Conservation (phyloP, 306 rosid species). For the Argentina anserina region DNA sequence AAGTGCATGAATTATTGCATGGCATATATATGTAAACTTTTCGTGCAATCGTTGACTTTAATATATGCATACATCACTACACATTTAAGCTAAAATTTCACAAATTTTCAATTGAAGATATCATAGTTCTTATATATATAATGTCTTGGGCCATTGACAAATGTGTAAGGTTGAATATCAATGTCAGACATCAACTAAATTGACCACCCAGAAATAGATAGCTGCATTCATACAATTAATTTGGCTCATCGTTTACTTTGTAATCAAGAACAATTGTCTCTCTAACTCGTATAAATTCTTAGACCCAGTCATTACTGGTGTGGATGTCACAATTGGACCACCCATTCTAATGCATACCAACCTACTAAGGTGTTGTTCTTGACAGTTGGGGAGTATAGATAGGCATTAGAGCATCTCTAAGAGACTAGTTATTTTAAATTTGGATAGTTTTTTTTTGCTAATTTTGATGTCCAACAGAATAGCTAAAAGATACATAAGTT, state of each 20-base stretch:
- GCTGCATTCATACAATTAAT: neutral
- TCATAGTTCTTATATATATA: neutral
- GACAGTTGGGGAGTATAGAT: neutral
- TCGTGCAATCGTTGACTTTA: neutral
- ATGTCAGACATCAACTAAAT: neutral
- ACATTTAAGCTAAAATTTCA: neutral
- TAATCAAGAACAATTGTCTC: neutral
- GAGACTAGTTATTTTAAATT: too few species aligned
- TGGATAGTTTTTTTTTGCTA: too few species aligned
- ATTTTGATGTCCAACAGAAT: too few species aligned
- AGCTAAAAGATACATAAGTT: too few species aligned
- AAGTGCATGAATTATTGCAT: neutral
- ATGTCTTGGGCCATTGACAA: neutral
- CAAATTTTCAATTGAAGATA: neutral
- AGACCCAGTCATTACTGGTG: neutral
- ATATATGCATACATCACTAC: neutral
- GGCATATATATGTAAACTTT: neutral
- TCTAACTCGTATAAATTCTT: neutral
- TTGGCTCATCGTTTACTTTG: neutral
- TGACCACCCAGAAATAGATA: neutral
- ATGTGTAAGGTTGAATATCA: neutral
- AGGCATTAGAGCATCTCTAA: too few species aligned
- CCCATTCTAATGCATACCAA: neutral
- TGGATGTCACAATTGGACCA: neutral
- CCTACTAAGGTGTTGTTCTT: neutral